phyloP scores from a whole-genome alignment of 2,329 filamentous ascomycete genomes.

The Cordyceps cicadae region DNA sequence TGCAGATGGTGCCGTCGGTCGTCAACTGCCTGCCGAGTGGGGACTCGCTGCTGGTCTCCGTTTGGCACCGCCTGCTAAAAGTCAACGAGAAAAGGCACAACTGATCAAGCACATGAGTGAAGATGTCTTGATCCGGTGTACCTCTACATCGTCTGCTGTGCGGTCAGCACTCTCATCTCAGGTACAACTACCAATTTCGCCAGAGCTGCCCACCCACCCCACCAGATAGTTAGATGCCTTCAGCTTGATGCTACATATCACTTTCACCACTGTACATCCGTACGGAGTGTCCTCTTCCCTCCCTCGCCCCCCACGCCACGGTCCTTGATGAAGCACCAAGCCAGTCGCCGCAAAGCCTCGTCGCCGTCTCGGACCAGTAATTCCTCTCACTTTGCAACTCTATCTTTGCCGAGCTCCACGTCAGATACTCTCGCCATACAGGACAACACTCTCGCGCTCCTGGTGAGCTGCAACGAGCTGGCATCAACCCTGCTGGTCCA shows the following conservation, averaged over 20 bases:
- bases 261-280: neutral
- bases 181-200: neutral
- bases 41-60: neutral
- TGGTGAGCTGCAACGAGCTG: neutral
- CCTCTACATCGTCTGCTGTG: neutral
- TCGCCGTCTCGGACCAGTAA: neutral
- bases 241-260: conserved; percentile 5
- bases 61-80: neutral
- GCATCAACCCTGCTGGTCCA: neutral
- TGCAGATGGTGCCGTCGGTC: neutral
- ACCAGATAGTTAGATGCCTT: neutral
- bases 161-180: neutral
- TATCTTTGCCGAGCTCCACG: neutral
- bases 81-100: neutral
- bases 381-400: neutral
- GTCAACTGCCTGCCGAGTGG: neutral
- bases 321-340: neutral
- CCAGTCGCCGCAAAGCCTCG: neutral
- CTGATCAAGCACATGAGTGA: neutral
- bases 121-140: neutral
- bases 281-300: no score
- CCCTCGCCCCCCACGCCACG: neutral
- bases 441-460: neutral
- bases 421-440: neutral
- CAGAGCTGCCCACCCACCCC: neutral